Percentiles rank a stretch among this genome's conserved stretches.
phyloP scores from a whole-genome alignment of 768 basidiomycete genomes.

The Amanita brunnescens region DNA sequence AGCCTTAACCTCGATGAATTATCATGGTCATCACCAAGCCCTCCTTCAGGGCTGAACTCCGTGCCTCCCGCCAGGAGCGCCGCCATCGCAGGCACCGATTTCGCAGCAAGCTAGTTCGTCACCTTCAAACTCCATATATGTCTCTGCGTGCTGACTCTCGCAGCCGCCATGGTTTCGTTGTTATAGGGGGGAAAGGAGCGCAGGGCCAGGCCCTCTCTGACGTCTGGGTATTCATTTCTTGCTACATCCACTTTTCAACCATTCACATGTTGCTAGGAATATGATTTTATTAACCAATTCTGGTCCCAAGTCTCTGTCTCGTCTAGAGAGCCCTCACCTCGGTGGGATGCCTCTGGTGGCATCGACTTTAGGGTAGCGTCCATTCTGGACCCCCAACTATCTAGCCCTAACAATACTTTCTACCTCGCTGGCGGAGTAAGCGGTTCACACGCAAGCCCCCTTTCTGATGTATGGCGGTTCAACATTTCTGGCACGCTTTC shows the following conservation, averaged over 20 bases:
- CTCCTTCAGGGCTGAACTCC: constrained; percentile 36
- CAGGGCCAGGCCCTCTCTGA: constrained; percentile 50
- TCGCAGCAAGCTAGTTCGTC: constrained; percentile 76
- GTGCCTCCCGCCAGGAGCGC: constrained; percentile 57
- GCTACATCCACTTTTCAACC: background rate
- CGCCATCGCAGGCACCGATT: constrained; percentile 58
- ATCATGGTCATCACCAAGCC: constrained; percentile 49
- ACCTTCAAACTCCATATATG: constrained; percentile 2
- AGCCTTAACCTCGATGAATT: constrained; percentile 58
- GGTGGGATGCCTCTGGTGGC: constrained; percentile 71
- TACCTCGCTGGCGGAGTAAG: constrained; percentile 68
- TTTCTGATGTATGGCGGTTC: constrained; percentile 68
- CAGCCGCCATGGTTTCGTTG: constrained; percentile 67
- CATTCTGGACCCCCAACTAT: constrained; percentile 32
- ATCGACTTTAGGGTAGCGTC: constrained; percentile 47
- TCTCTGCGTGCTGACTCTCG: constrained; percentile 9
- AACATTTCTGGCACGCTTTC: constrained; percentile 63
- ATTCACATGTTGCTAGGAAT: constrained; percentile 38
- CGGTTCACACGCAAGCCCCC: constrained; percentile 30
- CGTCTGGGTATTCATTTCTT: constrained; percentile 52
- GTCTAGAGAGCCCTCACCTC: constrained; percentile 45
- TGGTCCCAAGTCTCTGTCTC: constrained; percentile 57
- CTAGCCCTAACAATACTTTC: constrained; percentile 62
- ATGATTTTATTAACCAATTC: constrained; percentile 66
- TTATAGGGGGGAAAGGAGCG: constrained; percentile 63